Conservation (phyloP, 805 yeast genomes). For the Naumovozyma baii region DNA sequence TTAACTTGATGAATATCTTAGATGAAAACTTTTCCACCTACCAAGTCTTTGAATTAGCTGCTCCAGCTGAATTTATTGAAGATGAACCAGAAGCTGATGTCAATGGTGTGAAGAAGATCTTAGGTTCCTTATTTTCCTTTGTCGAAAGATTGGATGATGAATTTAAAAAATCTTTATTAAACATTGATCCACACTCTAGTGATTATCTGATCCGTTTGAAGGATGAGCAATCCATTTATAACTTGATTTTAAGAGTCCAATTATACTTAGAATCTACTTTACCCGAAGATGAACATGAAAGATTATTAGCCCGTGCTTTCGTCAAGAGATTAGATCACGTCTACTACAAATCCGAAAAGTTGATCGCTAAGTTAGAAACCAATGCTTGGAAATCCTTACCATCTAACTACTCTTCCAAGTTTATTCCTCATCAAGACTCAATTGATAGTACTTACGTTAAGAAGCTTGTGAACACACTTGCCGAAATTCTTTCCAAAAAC, state of each 20-base stretch:
- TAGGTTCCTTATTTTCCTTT: conserved; percentile 77
- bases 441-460: conserved; percentile 36
- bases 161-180: conserved; percentile 75
- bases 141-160: conserved; percentile 95
- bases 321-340: conserved; percentile 83
- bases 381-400: conserved; percentile 59
- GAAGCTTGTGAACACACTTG: conserved; percentile 53
- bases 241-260: conserved; percentile 74
- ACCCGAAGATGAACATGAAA: conserved; percentile 38
- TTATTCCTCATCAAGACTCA: conserved; percentile 21
- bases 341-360: conserved; percentile 78
- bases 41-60: conserved; percentile 69
- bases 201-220: conserved; percentile 86
- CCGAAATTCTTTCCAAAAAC: conserved; percentile 57
- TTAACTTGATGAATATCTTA: conserved; percentile 53
- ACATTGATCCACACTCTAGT: conserved; percentile 87
- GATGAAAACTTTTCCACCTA: conserved; percentile 50
- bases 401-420: conserved; percentile 17
- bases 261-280: conserved; percentile 65
- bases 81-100: conserved; percentile 59
- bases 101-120: conserved; percentile 58
- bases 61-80: conserved; percentile 58
- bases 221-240: conserved; percentile 74
- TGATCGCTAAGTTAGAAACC: conserved; percentile 59
- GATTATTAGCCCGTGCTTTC: conserved; percentile 62